Conservation (phyloP, 371 early-diverging fungal species). For the Mucor indicus region DNA sequence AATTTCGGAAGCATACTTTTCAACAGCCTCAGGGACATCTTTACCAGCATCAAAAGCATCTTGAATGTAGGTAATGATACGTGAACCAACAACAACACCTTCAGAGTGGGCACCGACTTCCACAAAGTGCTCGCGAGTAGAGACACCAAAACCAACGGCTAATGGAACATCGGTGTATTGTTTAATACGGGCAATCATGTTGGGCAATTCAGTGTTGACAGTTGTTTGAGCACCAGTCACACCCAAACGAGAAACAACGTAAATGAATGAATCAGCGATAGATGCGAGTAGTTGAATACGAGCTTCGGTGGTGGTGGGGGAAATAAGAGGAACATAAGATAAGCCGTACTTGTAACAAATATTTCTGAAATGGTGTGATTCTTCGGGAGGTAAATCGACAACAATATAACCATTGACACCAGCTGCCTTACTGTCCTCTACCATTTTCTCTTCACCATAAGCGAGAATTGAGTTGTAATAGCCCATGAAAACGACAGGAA, state of each 20-base stretch:
- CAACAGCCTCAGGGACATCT: slow-evolving; percentile 49
- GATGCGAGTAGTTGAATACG: slow-evolving; percentile 79
- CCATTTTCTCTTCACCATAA: slow-evolving; percentile 85
- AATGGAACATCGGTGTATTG: slow-evolving; percentile 77
- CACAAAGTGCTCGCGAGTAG: slow-evolving; percentile 83
- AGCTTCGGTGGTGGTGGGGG: slow-evolving; percentile 86
- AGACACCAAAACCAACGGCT: slow-evolving; percentile 97
- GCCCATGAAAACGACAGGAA: slow-evolving; percentile 96
- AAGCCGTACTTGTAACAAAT: slow-evolving; percentile 73
- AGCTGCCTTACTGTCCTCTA: slow-evolving; percentile 76
- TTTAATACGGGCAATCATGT: slow-evolving; percentile 73
- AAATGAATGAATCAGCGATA: slow-evolving; percentile 90
- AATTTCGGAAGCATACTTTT: slow-evolving; percentile 62
- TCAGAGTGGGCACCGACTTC: slow-evolving; percentile 84
- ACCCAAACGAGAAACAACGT: slow-evolving; percentile 91
- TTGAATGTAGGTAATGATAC: slow-evolving; percentile 78
- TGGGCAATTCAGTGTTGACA: slow-evolving; percentile 71
- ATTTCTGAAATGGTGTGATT: slow-evolving; percentile 80
- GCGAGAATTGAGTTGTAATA: slow-evolving; percentile 96
- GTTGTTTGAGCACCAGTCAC: slow-evolving; percentile 81
- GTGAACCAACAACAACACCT: slow-evolving; percentile 94
- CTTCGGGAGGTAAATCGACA: slow-evolving; percentile 97
- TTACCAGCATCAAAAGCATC: slow-evolving; percentile 50
- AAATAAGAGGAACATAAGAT: slow-evolving; percentile 91
- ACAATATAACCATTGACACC: slow-evolving; percentile 96